Evolutionary conservation across 2,329 filamentous ascomycete species (phyloP), one percentile per base, ranked within the genome.

Genomic region (Colletotrichum trifolii): DNA sequence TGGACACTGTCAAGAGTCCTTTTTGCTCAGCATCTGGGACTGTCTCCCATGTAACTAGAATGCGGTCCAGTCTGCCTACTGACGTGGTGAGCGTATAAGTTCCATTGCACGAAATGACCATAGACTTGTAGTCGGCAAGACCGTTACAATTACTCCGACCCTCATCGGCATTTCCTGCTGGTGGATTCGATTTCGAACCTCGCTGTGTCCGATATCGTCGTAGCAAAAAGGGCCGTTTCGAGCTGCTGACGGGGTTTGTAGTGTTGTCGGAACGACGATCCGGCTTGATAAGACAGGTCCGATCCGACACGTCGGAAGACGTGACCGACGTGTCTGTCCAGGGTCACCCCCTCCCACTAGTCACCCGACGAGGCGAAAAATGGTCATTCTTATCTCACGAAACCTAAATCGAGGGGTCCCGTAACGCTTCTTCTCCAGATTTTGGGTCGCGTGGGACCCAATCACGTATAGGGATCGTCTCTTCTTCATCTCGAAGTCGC

Each of bases 371-470:
- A 17, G 17, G 47, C 15, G 34, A 35, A 42, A 57, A 47, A 33
- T 15, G 52, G 58, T 62, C 58, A 66, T 57, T 57, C 12, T 66
- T 63, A 66, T 63, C 58, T 66, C 58, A 62, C 35, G 47, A 45
- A 65, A 62, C 58, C 34, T 34, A 48, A 55, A 39, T 53, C 52
- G 50, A 57, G 42, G 58, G 40, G 13, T 49, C 46, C 40, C 35
- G 35, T 53, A 50, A 34, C 36, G 58, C 35, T 13, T n/a, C 36
- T 40, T 36, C 53, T 40, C 17, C 46, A 48, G 62, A 56, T 45
- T 49, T 45, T 9, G 15, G 54, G 38, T 39, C 25, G 39, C 39
- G 48, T 35, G 36, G 42, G 58, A 47, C 48, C 58, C 63, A 66
- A 57, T 57, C 36, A 40, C 43, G 17, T 17, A 9, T 35, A 34